Base-by-base conservation (phyloP, 2,329 filamentous ascomycete species). In the Aspergillus vadensis region DNA sequence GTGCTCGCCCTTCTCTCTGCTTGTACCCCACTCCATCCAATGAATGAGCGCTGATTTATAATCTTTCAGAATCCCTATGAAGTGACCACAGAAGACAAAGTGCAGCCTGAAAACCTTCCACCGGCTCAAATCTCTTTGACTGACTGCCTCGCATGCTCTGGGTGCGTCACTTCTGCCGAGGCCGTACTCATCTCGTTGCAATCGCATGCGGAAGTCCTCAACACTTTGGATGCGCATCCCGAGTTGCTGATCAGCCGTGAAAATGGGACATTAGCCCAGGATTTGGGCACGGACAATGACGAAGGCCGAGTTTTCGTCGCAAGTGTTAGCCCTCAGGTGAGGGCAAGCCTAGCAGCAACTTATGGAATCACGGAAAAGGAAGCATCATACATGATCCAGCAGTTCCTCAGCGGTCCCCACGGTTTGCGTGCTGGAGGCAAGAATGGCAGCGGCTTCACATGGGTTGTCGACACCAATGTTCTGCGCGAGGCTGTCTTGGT, bases 81-180 rank as follows among this genome's bases (percentile, higher is more conserved):
- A 85, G 93, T 98, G 65, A 93, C 94, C 58, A 93, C 94, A 68
- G 95, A 97, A 81, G 94, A 96, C 75, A 88, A 91, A 71, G 81
- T 88, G 30, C 76, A 82, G 51, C 73, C 80, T 21, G 73, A 81
- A 54, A 79, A 87, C 63, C 83, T 85, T 55, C 84, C 87, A 3
- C 91, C 93, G 1, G 93, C 94, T 6, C 88, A 96, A 74, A 98
- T 99, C 69, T 97, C 93, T 52, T 86, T 99, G 63, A 98, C 95
- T 6, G 95, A 99, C 78, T 99, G 95, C 72, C 88, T 99, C 54
- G 95, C 95, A 55, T 99, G 95, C 77, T 97, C 95, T 9, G 95
- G 95, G 56, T 99, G 95, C 76, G 95, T 99, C 55, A 99, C 95
- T 19, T 97, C 93, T 5, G 95, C 95, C 50, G 95, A 99, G 79